Evolutionary conservation across 2,329 filamentous ascomycete genomes (phyloP), one percentile per base, ranked within the genome.

Genomic region (Penicillium sp.): DNA sequence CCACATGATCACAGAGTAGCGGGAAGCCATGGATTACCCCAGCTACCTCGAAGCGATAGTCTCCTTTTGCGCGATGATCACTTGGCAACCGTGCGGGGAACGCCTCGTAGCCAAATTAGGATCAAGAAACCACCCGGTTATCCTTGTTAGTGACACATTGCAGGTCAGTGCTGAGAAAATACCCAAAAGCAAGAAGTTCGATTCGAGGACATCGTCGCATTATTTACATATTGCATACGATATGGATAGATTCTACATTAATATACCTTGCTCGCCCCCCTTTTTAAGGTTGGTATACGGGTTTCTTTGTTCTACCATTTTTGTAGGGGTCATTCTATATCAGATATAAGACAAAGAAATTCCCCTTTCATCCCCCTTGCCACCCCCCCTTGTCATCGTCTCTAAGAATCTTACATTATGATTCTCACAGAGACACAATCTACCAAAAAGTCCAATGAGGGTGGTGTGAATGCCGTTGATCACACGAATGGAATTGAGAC

Each of bases 21-120:
- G n/a, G 42, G 17, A 13, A 21, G 7, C 7, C 31, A 10, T 2
- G 23, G 7, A 19, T 23, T 10, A 23, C 9, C 29, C 23, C 41
- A 6, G 15, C 35, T 19, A 19, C 8, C 8, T 50, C 21, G 19
- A 42, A 42, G 35, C 27, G 27, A 55, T 27, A 19, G 19, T 27
- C 21, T 19, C 17, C 4, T 29, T 31, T 27, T 23, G 6, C 12
- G 9, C 40, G 54, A 9, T 6, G 33, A 56, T 38, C 54, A 52
- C 54, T 61, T 56, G 56, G 52, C 57, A 47, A 33, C 31, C 12
- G 8, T 61, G 59, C 56, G 59, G 59, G 56, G 56, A 29, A 48
- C 7, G 17, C 7, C 29, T 43, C 29, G 15, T 19, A 15, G 17
- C 17, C 37, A 35, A 50, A 50, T 27, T 35, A 37, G 53, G 27